phyloP scores from a whole-genome alignment of 768 basidiomycete genomes.

The Russula brevipes region DNA sequence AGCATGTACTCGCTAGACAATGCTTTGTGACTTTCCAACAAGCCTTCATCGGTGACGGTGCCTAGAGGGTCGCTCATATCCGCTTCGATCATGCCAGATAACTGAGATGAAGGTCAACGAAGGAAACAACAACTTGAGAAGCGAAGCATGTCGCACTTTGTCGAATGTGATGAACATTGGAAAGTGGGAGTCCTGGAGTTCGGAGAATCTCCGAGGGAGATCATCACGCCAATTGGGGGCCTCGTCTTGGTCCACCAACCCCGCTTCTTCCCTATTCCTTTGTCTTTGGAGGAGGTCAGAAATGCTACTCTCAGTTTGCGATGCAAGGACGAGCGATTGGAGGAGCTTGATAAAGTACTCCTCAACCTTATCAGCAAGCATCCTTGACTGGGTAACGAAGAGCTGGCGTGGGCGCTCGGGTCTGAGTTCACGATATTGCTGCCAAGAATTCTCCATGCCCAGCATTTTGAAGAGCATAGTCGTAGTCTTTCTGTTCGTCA shows the following conservation, averaged over 20 bases:
- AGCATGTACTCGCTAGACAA: slow-evolving; percentile 20
- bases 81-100: slow-evolving; percentile 46
- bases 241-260: slow-evolving; percentile 43
- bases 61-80: slow-evolving; percentile 33
- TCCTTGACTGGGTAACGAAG: slow-evolving; percentile 69
- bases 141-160: slow-evolving; percentile 36
- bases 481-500: slow-evolving; percentile 57
- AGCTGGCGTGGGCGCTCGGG: slow-evolving; percentile 48
- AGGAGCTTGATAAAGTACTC: slow-evolving; percentile 56
- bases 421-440: slow-evolving; percentile 37
- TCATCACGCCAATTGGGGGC: slow-evolving; percentile 38
- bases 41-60: neutral
- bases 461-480: slow-evolving; percentile 78
- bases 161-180: slow-evolving; percentile 69
- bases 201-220: slow-evolving; percentile 50
- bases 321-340: slow-evolving; percentile 39
- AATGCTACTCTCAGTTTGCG: slow-evolving; percentile 39
- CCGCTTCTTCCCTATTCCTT: slow-evolving; percentile 25
- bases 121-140: neutral
- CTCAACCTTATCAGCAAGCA: slow-evolving; percentile 63
- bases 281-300: slow-evolving; percentile 26
- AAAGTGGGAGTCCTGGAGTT: slow-evolving; percentile 57
- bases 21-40: neutral
- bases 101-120: slow-evolving; percentile 30
- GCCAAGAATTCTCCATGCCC: slow-evolving; percentile 52